Conservation (phyloP, 306 rosid species). For the Carpinus fangiana region DNA sequence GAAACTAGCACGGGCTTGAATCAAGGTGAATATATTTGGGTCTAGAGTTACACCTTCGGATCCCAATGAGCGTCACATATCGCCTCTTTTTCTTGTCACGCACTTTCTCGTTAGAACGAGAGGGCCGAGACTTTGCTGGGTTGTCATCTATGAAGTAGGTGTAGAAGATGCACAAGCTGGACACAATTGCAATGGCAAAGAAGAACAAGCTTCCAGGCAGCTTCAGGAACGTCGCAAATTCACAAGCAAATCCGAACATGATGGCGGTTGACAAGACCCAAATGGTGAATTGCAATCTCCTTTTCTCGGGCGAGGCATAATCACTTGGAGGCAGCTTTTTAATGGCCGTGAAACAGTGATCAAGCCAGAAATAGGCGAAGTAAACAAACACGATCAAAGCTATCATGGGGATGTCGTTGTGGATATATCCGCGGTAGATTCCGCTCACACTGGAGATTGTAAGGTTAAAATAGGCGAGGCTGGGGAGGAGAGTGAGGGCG, state of each 20-base stretch:
- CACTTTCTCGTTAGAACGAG: background rate
- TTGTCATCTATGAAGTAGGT: slow-evolving; percentile 11
- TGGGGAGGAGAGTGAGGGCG: background rate
- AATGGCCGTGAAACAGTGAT: background rate
- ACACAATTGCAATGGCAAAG: slow-evolving; percentile 4
- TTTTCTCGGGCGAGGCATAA: slow-evolving; percentile 1
- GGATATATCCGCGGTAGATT: slow-evolving; percentile 18
- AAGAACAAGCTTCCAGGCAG: background rate
- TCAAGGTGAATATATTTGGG: no score
- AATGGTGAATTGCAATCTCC: background rate
- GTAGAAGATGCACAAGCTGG: slow-evolving; percentile 17
- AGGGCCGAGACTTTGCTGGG: background rate
- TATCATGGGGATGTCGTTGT: slow-evolving; percentile 3
- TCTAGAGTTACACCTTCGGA: no score
- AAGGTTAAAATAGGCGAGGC: slow-evolving; percentile 21
- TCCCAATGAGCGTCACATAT: no score
- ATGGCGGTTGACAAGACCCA: slow-evolving; percentile 20
- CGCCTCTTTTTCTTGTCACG: background rate
- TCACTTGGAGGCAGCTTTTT: slow-evolving; percentile 5
- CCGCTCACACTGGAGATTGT: background rate
- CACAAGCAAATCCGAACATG: slow-evolving; percentile 17
- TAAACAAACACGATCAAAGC: background rate
- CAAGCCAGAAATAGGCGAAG: background rate
- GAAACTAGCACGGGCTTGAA: no score
- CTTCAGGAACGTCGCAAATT: slow-evolving; percentile 3